These are phyloP conservation scores for Pestalotiopsis sp. DNA, from an alignment of 2,329 filamentous ascomycete genomes.

Conservation along the genomic window DNA sequence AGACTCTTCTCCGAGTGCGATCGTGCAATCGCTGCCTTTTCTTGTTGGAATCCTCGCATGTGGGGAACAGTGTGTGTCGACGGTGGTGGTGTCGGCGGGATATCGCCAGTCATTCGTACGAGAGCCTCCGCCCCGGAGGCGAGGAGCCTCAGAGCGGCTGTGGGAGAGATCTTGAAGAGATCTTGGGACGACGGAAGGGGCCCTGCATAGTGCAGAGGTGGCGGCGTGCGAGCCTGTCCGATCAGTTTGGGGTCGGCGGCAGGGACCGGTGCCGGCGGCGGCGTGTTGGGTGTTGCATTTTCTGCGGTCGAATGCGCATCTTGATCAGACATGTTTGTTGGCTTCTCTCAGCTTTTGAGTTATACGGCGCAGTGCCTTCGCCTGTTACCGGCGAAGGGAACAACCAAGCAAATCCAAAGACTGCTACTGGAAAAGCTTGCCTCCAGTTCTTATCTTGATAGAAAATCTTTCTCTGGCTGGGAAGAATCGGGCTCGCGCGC, in stretches of 20 bases:
- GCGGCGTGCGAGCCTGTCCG: constrained; percentile 35
- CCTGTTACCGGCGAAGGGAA: constrained; percentile 7
- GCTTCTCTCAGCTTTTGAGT: background rate
- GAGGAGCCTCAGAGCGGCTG: constrained; percentile 80
- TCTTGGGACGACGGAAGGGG: constrained; percentile 56
- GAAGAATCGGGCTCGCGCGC: background rate
- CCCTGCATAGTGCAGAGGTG: constrained; percentile 46
- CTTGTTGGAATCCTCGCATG: constrained; percentile 64
- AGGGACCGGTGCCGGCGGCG: constrained; percentile 41
- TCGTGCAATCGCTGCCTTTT: constrained; percentile 63
- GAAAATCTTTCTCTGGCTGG: background rate
- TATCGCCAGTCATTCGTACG: constrained; percentile 74
- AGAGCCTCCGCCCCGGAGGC: constrained; percentile 72
- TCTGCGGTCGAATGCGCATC: constrained; percentile 16
- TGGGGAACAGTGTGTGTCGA: constrained; percentile 65
- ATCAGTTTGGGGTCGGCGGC: constrained; percentile 39
- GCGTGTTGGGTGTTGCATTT: constrained; percentile 30
- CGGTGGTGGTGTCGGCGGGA: constrained; percentile 78
- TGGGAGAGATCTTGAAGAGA: constrained; percentile 72
- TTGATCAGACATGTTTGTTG: background rate
- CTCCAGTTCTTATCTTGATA: background rate
- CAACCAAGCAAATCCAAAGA: background rate
- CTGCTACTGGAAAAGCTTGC: background rate
- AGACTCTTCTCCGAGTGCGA: constrained; percentile 60
- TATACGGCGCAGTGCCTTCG: background rate